A percentile compares a stretch with the other conserved stretches of the same genome.
Evolutionary conservation across 2,329 filamentous ascomycete species (phyloP).

Genomic region (Pestalotiopsis sp.): DNA sequence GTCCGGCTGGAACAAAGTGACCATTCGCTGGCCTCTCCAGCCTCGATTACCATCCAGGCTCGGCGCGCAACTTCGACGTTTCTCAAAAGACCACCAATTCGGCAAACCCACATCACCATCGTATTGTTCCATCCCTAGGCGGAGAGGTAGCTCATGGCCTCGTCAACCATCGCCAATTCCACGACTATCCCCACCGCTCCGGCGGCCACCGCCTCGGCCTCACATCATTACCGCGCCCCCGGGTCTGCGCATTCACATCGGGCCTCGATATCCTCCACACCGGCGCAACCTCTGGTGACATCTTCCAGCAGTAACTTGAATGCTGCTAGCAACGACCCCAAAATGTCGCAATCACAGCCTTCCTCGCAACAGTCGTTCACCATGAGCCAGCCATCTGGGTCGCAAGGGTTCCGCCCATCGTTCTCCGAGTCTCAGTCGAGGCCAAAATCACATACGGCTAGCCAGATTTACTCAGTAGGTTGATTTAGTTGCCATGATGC

Average conservation of each 20-base stretch:
- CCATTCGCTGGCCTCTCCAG: neutral
- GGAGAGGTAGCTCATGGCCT: conserved; percentile 34
- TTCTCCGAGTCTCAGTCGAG: conserved; percentile 38
- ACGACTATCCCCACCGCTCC: conserved; percentile 14
- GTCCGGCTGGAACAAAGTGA: neutral
- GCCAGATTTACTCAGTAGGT: conserved; percentile 64
- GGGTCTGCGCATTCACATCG: conserved; percentile 14
- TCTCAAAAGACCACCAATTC: neutral
- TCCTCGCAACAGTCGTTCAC: conserved; percentile 57
- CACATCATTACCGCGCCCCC: conserved; percentile 10
- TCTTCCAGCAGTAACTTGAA: conserved; percentile 22
- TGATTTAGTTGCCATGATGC: neutral
- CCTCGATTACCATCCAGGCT: neutral
- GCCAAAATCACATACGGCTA: conserved; percentile 40
- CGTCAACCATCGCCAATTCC: conserved; percentile 32
- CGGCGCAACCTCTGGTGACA: conserved; percentile 15
- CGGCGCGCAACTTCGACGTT: neutral
- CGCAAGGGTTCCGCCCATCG: conserved; percentile 41
- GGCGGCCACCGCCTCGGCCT: conserved; percentile 18
- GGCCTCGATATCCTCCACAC: conserved; percentile 16
- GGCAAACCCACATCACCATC: neutral
- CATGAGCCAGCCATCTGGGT: conserved; percentile 54
- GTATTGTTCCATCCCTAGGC: conserved; percentile 6
- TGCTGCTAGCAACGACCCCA: conserved; percentile 29
- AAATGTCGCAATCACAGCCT: conserved; percentile 48